Evolutionary conservation across 352 stramenopile genomes (phyloP).

Genomic region (Globisporangium middletonii): DNA sequence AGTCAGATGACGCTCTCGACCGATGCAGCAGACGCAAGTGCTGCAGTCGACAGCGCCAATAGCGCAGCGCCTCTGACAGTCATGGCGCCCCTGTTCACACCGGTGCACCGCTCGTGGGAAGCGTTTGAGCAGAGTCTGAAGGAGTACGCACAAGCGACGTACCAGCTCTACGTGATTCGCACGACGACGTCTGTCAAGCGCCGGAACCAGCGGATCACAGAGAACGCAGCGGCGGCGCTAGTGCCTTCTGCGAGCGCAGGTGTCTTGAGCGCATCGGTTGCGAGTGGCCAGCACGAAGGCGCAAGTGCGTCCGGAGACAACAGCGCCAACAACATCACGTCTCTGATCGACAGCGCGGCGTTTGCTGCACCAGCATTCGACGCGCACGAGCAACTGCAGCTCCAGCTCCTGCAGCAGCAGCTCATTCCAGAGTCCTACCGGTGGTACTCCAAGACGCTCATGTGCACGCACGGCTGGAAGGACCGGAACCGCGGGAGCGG

Average conservation of each 20-base stretch:
- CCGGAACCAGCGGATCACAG: slow-evolving; percentile 61
- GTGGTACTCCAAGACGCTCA: slow-evolving; percentile 82
- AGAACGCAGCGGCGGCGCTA: slow-evolving; percentile 18
- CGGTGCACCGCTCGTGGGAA: slow-evolving; percentile 56
- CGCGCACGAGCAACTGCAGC: not conserved
- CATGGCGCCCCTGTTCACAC: slow-evolving; percentile 34
- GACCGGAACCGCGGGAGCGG: slow-evolving; percentile 53
- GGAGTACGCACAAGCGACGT: slow-evolving; percentile 49
- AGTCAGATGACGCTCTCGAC: not conserved
- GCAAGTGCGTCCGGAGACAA: not conserved
- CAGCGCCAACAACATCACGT: not conserved
- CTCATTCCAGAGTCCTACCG: slow-evolving; percentile 56
- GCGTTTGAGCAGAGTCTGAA: slow-evolving; percentile 60
- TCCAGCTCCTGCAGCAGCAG: slow-evolving; percentile 17
- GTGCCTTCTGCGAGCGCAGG: not conserved
- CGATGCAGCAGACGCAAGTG: not conserved
- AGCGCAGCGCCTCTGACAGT: slow-evolving; percentile 9
- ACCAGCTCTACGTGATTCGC: slow-evolving; percentile 72
- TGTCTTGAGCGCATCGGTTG: no score
- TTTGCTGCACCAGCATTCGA: not conserved
- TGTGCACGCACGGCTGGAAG: slow-evolving; percentile 80
- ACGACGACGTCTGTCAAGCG: slow-evolving; percentile 71
- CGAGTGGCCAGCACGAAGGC: no score
- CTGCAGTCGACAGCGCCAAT: not conserved
- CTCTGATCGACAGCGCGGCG: no score